Percentiles rank a stretch among this genome's conserved stretches.
These are phyloP conservation scores for Danielia reshetovae DNA, from an alignment of 805 yeast genomes.

Conservation along the genomic window DNA sequence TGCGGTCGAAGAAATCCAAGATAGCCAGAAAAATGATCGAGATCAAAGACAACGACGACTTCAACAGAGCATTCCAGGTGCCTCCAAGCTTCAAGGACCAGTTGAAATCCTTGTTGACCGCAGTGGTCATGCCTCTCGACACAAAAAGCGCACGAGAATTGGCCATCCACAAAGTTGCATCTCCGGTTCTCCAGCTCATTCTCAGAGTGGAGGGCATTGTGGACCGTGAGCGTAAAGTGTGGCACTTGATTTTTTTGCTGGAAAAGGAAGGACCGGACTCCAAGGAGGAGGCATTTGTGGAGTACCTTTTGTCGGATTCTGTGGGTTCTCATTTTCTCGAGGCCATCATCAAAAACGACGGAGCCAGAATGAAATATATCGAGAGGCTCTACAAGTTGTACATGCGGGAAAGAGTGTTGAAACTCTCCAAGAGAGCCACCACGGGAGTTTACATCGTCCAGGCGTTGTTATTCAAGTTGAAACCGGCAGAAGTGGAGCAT, in stretches of 20 bases:
- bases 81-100: conserved; percentile 66
- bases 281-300: conserved; percentile 76
- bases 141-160: conserved; percentile 55
- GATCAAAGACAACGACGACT: conserved; percentile 72
- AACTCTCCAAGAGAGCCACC: conserved; percentile 75
- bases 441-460: conserved; percentile 81
- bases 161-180: conserved; percentile 75
- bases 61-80: conserved; percentile 59
- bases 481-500: conserved; percentile 56
- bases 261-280: conserved; percentile 49
- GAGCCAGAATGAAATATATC: conserved; percentile 58
- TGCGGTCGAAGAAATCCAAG: conserved; percentile 79
- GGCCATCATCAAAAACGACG: conserved; percentile 58
- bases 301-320: conserved; percentile 75
- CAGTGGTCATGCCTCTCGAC: conserved; percentile 34
- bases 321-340: conserved; percentile 95
- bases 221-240: conserved; percentile 66
- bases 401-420: conserved; percentile 69
- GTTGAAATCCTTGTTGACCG: conserved; percentile 46
- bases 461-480: conserved; percentile 61
- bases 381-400: conserved; percentile 67
- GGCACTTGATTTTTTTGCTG: conserved; percentile 58
- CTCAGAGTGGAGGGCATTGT: conserved; percentile 78
- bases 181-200: conserved; percentile 80
- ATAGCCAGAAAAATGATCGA: conserved; percentile 93